These are phyloP conservation scores for Erodium trifolium DNA, from an alignment of 441 rosid species.

Conservation along the genomic window DNA sequence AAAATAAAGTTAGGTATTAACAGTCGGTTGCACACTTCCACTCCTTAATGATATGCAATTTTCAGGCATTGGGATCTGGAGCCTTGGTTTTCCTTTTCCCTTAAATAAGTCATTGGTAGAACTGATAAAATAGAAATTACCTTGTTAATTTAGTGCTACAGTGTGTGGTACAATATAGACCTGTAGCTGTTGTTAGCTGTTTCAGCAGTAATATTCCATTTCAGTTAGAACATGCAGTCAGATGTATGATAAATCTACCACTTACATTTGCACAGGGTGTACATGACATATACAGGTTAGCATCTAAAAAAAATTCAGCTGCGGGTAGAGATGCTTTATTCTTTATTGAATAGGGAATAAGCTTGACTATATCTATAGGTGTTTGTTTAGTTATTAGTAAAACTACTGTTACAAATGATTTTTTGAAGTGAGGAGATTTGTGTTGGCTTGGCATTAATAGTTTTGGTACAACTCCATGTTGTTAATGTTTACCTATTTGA, in stretches of 20 bases:
- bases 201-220: too few species aligned
- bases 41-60: background rate
- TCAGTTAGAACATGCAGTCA: too few species aligned
- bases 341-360: background rate
- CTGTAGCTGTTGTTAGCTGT: too few species aligned
- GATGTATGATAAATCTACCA: background rate
- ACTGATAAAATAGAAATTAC: background rate
- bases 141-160: slow-evolving; percentile 1
- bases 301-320: background rate
- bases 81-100: background rate
- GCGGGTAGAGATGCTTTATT: background rate
- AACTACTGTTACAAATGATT: background rate
- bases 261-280: background rate
- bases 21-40: background rate
- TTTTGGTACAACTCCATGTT: background rate
- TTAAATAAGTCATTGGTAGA: background rate
- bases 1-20: too few species aligned
- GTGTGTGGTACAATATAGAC: background rate
- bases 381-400: background rate
- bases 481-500: background rate
- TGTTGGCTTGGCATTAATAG: too few species aligned
- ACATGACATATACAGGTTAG: background rate
- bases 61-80: slow-evolving; percentile 1
- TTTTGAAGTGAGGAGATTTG: background rate
- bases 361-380: background rate